Percentiles rank a stretch among this genome's conserved stretches.
phyloP scores from a whole-genome alignment of 2,329 filamentous ascomycete genomes.

The Exophiala oligosperma region DNA sequence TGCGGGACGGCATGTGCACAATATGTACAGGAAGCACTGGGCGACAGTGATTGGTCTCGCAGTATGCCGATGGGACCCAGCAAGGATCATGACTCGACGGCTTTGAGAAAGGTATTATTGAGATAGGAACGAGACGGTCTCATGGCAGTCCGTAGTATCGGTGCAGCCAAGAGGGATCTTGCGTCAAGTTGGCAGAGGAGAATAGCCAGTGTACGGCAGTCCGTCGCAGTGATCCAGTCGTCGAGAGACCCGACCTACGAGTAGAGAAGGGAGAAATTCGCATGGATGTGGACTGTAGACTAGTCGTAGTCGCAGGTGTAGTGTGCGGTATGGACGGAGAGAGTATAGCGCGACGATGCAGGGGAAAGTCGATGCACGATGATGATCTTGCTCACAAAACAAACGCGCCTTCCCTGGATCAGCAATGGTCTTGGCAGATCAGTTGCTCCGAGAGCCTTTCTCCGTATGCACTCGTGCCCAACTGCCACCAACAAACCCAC shows the following conservation, averaged over 20 bases:
- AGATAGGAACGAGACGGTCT: neutral
- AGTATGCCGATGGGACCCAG: neutral
- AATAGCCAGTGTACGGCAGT: neutral
- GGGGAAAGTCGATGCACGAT: slow-evolving; percentile 1
- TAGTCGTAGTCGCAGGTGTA: neutral
- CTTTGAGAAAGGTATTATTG: neutral
- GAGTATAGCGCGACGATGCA: neutral
- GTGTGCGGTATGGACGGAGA: neutral
- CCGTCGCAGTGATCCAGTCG: neutral
- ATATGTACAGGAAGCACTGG: neutral
- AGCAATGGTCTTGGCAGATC: neutral
- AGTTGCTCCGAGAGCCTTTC: neutral
- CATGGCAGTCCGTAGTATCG: neutral
- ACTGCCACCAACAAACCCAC: no score
- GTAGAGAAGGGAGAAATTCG: neutral
- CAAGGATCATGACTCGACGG: neutral
- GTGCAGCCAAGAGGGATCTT: neutral
- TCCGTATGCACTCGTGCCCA: neutral
- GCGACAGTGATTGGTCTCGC: neutral
- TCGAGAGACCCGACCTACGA: neutral
- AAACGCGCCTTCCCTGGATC: neutral
- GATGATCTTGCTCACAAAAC: neutral
- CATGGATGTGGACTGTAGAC: neutral
- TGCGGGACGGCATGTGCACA: no score
- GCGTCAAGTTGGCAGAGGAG: neutral